phyloP scores from a whole-genome alignment of 106 monocot genomes.

The Dendrobium huoshanense region DNA sequence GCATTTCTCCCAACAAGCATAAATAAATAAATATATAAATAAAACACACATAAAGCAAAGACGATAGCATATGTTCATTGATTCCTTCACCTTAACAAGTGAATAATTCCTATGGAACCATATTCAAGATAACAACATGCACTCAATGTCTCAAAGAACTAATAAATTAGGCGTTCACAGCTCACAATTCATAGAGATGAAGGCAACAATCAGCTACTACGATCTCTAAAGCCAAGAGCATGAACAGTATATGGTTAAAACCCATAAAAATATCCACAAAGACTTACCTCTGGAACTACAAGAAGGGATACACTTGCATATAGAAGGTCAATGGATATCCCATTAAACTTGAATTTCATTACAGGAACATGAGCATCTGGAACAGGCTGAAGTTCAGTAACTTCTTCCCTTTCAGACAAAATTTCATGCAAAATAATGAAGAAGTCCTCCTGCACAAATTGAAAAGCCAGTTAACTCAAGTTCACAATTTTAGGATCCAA shows the following conservation, averaged over 20 bases:
- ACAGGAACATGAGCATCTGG: conserved; percentile 99
- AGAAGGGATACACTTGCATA: conserved; percentile 91
- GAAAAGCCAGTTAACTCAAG: background rate
- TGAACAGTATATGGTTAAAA: background rate
- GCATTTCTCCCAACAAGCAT: background rate
- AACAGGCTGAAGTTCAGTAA: conserved; percentile 85
- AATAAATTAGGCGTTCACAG: background rate
- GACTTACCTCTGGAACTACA: conserved; percentile 84
- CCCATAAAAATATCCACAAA: background rate
- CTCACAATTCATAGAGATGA: background rate
- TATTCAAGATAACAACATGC: background rate
- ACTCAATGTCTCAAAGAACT: background rate
- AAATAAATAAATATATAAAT: background rate
- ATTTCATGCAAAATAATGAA: conserved; percentile 88
- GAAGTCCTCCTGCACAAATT: conserved; percentile 72
- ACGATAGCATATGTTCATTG: background rate
- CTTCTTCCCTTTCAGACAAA: conserved; percentile 67
- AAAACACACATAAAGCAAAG: background rate
- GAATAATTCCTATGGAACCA: background rate
- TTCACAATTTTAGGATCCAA: background rate
- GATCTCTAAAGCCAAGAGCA: background rate
- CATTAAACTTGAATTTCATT: conserved; percentile 90
- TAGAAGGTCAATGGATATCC: conserved; percentile 95
- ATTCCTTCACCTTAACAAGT: background rate
- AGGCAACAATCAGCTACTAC: background rate